phyloP scores from a whole-genome alignment of 495 filamentous ascomycete genomes.

The Aspergillus leporis region DNA sequence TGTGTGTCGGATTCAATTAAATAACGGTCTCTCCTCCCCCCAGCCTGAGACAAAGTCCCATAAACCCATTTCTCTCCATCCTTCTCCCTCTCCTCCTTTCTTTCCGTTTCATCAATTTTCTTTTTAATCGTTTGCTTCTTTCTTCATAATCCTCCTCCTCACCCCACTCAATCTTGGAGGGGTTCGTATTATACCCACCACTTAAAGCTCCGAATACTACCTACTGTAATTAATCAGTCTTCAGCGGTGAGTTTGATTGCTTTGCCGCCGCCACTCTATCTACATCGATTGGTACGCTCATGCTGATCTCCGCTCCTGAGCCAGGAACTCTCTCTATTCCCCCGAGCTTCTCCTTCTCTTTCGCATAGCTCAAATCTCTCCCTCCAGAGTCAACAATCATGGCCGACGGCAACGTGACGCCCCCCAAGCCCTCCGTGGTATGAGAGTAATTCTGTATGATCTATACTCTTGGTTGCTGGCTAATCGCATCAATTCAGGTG shows the following conservation, averaged over 20 bases:
- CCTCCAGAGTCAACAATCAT: constrained; percentile 43
- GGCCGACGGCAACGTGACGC: constrained; percentile 59
- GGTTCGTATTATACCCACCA: constrained; percentile 2
- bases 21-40: constrained; percentile 14
- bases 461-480: constrained; percentile 3
- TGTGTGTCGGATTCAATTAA: constrained; percentile 10
- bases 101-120: constrained; percentile 7
- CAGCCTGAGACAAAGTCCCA: neutral
- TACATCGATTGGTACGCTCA: neutral
- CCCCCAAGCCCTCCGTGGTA: constrained; percentile 68
- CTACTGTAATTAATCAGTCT: constrained; percentile 6
- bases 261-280: neutral
- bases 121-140: neutral
- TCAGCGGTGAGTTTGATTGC: constrained; percentile 19
- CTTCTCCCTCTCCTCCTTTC: constrained; percentile 8
- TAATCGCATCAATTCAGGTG: constrained; percentile 31
- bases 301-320: neutral
- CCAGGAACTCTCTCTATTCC: neutral
- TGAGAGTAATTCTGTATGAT: constrained; percentile 9
- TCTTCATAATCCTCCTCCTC: constrained; percentile 1
- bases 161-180: constrained; percentile 1
- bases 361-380: neutral
- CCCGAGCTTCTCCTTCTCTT: constrained; percentile 1
- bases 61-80: constrained; percentile 5
- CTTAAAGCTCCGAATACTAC: constrained; percentile 4